phyloP scores from a whole-genome alignment of 225 moss, liverwort and hornwort species.

The Physcomitrellopsis africana region DNA sequence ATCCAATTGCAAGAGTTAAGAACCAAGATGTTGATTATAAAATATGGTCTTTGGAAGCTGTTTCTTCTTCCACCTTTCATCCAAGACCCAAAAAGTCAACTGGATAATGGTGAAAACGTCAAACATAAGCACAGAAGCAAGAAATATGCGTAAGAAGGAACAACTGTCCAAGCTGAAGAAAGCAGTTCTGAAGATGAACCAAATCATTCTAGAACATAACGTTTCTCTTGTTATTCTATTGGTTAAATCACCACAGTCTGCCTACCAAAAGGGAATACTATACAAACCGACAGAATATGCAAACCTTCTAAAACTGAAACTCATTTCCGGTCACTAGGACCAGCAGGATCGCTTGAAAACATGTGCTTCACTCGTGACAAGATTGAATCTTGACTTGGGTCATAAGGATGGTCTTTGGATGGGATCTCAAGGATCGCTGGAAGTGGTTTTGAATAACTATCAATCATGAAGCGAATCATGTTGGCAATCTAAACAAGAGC shows the following conservation, averaged over 20 bases:
- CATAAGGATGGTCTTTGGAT: conserved; percentile 89
- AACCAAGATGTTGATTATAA: neutral
- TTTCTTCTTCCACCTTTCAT: conserved; percentile 1
- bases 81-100: neutral
- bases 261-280: neutral
- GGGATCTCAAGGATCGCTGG: conserved; percentile 89
- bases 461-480: conserved; percentile 81
- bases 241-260: conserved; percentile 1
- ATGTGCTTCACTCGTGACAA: conserved; percentile 85
- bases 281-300: conserved; percentile 24
- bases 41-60: neutral
- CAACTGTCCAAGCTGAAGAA: neutral
- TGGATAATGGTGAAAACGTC: conserved; percentile 22
- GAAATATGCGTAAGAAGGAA: neutral
- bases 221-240: conserved; percentile 14
- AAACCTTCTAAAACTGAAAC: neutral
- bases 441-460: conserved; percentile 72
- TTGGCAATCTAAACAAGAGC: conserved; percentile 65
- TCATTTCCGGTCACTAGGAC: conserved; percentile 39
- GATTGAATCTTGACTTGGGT: conserved; percentile 79
- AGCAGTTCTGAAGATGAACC: neutral
- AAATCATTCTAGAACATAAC: neutral
- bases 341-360: conserved; percentile 63
- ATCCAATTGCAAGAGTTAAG: neutral
- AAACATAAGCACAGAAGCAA: conserved; percentile 20